Percentiles rank a stretch among this genome's conserved stretches.
Conservation (phyloP, 129 eudicot species). For the Artemisia argyi region DNA sequence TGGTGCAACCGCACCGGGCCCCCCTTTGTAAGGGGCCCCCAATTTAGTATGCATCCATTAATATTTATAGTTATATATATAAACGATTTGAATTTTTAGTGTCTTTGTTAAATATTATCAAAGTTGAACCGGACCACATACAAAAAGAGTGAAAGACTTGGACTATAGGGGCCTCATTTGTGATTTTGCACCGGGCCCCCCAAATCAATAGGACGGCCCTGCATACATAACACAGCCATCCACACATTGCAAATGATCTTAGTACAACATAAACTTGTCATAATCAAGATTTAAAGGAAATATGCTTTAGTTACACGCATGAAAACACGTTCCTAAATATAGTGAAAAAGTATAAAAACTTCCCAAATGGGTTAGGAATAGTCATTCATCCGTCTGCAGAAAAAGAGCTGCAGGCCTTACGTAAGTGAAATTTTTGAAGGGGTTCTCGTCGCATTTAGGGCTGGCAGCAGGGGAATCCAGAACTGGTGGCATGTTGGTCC, state of each 20-base stretch:
- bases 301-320: background rate
- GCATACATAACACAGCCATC: slow-evolving; percentile 2
- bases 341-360: background rate
- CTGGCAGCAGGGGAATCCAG: slow-evolving; percentile 64
- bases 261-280: slow-evolving; percentile 7
- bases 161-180: no score
- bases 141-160: no score
- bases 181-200: no score
- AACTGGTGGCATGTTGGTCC: slow-evolving; percentile 61
- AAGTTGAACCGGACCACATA: no score
- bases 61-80: no score
- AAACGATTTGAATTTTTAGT: no score
- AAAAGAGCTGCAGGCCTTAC: slow-evolving; percentile 48
- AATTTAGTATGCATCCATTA: no score
- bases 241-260: background rate
- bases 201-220: no score
- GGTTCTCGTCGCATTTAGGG: slow-evolving; percentile 54
- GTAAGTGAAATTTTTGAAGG: slow-evolving; percentile 55
- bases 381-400: slow-evolving; percentile 24
- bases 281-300: background rate
- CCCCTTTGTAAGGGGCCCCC: no score
- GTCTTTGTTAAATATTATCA: no score
- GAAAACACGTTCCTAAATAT: background rate
- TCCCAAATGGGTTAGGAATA: background rate
- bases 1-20: no score